Percentiles rank a stretch among this genome's conserved stretches.
Conservation (phyloP, 805 yeast species). For the Wickerhamomyces alni region DNA sequence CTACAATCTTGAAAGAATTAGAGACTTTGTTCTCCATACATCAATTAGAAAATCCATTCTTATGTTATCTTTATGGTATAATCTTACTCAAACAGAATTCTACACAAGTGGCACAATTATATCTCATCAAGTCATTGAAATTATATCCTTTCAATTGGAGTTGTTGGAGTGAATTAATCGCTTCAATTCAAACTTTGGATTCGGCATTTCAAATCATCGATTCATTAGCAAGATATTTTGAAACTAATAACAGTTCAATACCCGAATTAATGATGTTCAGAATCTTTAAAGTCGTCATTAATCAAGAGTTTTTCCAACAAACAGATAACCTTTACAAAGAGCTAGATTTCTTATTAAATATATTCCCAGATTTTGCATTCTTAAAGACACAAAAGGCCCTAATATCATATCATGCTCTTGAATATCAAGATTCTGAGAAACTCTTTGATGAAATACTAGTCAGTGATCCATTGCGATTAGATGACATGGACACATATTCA, state of each 20-base stretch:
- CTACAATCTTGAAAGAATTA: slow-evolving; percentile 37
- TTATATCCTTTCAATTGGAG: slow-evolving; percentile 88
- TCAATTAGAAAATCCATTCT: slow-evolving; percentile 44
- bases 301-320: slow-evolving; percentile 75
- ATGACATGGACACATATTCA: slow-evolving; percentile 90
- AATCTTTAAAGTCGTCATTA: slow-evolving; percentile 17
- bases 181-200: slow-evolving; percentile 54
- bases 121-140: slow-evolving; percentile 54
- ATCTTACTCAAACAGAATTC: slow-evolving; percentile 59
- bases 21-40: slow-evolving; percentile 25
- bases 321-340: slow-evolving; percentile 45
- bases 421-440: slow-evolving; percentile 72
- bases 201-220: slow-evolving; percentile 38
- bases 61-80: slow-evolving; percentile 69
- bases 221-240: slow-evolving; percentile 15
- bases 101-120: slow-evolving; percentile 51
- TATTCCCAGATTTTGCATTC: slow-evolving; percentile 71
- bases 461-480: slow-evolving; percentile 79
- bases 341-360: slow-evolving; percentile 39
- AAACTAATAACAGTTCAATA: slow-evolving; percentile 8
- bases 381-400: slow-evolving; percentile 79
- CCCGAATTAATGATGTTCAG: slow-evolving; percentile 9
- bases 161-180: slow-evolving; percentile 78
- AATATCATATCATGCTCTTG: slow-evolving; percentile 76
- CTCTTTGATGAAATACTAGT: slow-evolving; percentile 70